These are phyloP conservation scores for Tetracentron sinense DNA, from an alignment of 164 flowering plant species.

Conservation along the genomic window DNA sequence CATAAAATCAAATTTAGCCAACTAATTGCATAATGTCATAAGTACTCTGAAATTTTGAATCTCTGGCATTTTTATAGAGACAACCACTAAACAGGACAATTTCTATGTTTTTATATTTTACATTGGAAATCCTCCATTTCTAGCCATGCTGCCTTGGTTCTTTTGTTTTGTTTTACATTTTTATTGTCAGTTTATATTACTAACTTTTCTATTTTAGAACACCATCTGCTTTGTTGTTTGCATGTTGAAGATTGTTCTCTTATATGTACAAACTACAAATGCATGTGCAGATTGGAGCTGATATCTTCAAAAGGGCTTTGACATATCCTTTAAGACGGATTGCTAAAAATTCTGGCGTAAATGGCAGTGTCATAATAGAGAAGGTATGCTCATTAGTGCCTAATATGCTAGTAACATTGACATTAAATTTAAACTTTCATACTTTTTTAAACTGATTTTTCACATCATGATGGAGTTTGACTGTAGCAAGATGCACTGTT, in stretches of 20 bases:
- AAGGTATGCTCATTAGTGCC: slow-evolving; percentile 40
- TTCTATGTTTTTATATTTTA: too few species aligned
- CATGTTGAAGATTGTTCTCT: background rate
- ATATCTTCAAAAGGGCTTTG: slow-evolving; percentile 73
- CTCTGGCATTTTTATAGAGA: background rate
- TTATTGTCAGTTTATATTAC: background rate
- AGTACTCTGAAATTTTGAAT: background rate
- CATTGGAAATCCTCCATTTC: background rate
- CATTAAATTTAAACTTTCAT: background rate
- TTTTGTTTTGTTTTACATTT: background rate
- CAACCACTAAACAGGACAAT: too few species aligned
- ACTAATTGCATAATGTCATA: background rate
- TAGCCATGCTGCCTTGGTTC: background rate
- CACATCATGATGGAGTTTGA: background rate
- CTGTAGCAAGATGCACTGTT: background rate
- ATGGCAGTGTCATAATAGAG: slow-evolving; percentile 62
- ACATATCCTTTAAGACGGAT: slow-evolving; percentile 64
- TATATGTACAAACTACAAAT: slow-evolving; percentile 1
- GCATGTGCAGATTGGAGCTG: slow-evolving; percentile 74
- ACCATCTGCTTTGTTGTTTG: background rate
- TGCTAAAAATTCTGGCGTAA: slow-evolving; percentile 81
- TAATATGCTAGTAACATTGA: background rate
- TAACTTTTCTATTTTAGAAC: background rate
- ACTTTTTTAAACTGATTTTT: background rate
- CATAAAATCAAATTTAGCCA: background rate